These are phyloP conservation scores for Nakataea oryzae DNA, from an alignment of 2,329 filamentous ascomycete genomes.

Conservation along the genomic window DNA sequence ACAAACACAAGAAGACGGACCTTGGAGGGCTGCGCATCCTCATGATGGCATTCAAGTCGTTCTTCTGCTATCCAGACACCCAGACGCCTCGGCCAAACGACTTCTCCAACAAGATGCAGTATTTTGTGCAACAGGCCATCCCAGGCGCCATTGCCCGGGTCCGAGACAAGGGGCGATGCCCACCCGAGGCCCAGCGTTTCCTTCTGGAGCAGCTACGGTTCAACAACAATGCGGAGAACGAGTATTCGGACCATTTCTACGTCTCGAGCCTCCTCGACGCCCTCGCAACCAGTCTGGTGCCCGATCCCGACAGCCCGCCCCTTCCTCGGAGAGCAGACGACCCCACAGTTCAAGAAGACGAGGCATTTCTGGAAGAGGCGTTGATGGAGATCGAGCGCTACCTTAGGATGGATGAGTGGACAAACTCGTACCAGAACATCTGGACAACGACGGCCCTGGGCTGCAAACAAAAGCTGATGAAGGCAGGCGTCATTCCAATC, in stretches of 20 bases:
- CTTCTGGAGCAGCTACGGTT: conserved; percentile 82
- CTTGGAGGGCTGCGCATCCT: conserved; percentile 79
- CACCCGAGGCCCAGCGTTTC: conserved; percentile 68
- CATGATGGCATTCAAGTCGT: conserved; percentile 72
- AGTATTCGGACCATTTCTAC: conserved; percentile 83
- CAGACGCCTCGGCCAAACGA: conserved; percentile 81
- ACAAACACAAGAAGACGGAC: conserved; percentile 32
- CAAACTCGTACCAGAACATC: conserved; percentile 56
- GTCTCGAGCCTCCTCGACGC: conserved; percentile 66
- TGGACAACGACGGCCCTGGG: conserved; percentile 53
- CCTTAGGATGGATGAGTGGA: conserved; percentile 59
- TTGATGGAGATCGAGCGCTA: conserved; percentile 57
- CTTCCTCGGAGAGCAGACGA: neutral
- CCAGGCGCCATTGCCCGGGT: conserved; percentile 71
- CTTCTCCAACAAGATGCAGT: conserved; percentile 77
- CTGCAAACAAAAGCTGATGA: conserved; percentile 53
- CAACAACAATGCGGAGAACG: conserved; percentile 89
- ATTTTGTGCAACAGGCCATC: conserved; percentile 76
- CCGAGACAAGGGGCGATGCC: conserved; percentile 69
- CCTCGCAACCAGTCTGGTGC: conserved; percentile 47
- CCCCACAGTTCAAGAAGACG: conserved; percentile 19
- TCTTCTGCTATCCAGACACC: conserved; percentile 75
- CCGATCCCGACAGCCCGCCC: conserved; percentile 14
- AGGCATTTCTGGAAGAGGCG: conserved; percentile 39
- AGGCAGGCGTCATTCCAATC: conserved; percentile 46